phyloP scores from a whole-genome alignment of 495 filamentous ascomycete species.

The Clohesyomyces aquaticus region DNA sequence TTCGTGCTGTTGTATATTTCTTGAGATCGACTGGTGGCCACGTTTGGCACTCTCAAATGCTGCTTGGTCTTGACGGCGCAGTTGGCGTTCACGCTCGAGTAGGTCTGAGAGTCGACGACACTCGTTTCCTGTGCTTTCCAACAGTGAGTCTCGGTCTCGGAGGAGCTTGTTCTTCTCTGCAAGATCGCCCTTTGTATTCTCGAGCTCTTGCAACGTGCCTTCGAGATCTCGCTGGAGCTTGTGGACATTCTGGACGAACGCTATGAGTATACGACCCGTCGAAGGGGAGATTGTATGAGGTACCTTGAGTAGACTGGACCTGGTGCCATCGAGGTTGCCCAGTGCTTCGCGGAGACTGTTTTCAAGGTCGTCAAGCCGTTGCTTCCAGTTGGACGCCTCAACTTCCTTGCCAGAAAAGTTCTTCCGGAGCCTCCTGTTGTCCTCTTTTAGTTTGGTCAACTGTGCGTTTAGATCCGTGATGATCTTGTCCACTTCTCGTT shows the following conservation, averaged over 20 bases:
- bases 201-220: slow-evolving; percentile 76
- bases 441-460: slow-evolving; percentile 79
- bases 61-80: slow-evolving; percentile 79
- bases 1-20: slow-evolving; percentile 82
- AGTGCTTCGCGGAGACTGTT: slow-evolving; percentile 82
- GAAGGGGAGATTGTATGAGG: slow-evolving; percentile 20
- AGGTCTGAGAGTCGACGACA: slow-evolving; percentile 81
- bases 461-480: slow-evolving; percentile 86
- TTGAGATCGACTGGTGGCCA: slow-evolving; percentile 78
- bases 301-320: slow-evolving; percentile 80
- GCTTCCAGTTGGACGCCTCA: slow-evolving; percentile 85
- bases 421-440: slow-evolving; percentile 77
- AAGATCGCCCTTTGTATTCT: slow-evolving; percentile 71
- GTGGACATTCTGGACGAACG: slow-evolving; percentile 66
- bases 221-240: slow-evolving; percentile 89
- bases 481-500: slow-evolving; percentile 80
- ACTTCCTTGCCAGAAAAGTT: slow-evolving; percentile 80
- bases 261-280: slow-evolving; percentile 39
- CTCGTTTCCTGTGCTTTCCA: slow-evolving; percentile 87
- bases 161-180: slow-evolving; percentile 87
- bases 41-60: slow-evolving; percentile 86
- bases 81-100: slow-evolving; percentile 86
- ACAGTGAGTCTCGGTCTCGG: slow-evolving; percentile 85
- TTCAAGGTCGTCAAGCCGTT: slow-evolving; percentile 86
- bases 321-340: slow-evolving; percentile 83